Conservation (phyloP, 2,329 filamentous ascomycete genomes). For the Aureobasidium subglaciale region DNA sequence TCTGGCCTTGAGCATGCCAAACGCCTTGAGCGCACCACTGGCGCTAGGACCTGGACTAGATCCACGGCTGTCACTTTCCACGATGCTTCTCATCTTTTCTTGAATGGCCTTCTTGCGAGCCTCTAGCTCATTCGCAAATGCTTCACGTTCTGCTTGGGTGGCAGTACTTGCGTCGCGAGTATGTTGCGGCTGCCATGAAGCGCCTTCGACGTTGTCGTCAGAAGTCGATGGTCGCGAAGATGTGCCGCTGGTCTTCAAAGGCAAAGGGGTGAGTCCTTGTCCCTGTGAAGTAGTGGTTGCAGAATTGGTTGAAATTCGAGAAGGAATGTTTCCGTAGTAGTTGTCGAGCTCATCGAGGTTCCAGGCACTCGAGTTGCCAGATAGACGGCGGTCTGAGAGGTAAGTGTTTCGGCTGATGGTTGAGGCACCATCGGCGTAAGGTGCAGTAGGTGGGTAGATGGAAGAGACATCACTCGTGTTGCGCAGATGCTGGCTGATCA, state of each 20-base stretch:
- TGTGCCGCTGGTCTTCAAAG: conserved; percentile 12
- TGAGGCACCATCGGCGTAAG: conserved; percentile 32
- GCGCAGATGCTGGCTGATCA: conserved; percentile 57
- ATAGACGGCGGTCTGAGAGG: conserved; percentile 3
- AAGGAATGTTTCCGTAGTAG: conserved; percentile 30
- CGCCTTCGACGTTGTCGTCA: conserved; percentile 19
- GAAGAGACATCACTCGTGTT: conserved; percentile 76
- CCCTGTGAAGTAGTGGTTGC: conserved; percentile 20
- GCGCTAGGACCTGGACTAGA: conserved; percentile 31
- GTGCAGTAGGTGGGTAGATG: conserved; percentile 51
- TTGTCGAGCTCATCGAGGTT: conserved; percentile 46
- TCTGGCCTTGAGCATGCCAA: conserved; percentile 60
- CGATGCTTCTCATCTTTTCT: conserved; percentile 64
- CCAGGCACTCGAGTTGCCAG: conserved; percentile 36
- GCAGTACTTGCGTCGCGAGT: conserved; percentile 44
- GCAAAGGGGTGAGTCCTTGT: conserved; percentile 14
- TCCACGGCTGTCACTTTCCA: conserved; percentile 49
- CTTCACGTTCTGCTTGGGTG: conserved; percentile 53
- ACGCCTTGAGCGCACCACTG: conserved; percentile 44
- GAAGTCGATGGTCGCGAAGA: conserved; percentile 12
- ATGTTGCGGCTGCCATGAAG: conserved; percentile 43
- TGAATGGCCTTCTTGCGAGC: conserved; percentile 64
- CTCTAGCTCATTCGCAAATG: conserved; percentile 67
- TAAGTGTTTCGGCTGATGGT: conserved; percentile 7
- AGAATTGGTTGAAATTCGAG: conserved; percentile 30